Evolutionary conservation across 176 grass and related monocot species (phyloP).

Genomic region (Rhynchospora tenuis): DNA sequence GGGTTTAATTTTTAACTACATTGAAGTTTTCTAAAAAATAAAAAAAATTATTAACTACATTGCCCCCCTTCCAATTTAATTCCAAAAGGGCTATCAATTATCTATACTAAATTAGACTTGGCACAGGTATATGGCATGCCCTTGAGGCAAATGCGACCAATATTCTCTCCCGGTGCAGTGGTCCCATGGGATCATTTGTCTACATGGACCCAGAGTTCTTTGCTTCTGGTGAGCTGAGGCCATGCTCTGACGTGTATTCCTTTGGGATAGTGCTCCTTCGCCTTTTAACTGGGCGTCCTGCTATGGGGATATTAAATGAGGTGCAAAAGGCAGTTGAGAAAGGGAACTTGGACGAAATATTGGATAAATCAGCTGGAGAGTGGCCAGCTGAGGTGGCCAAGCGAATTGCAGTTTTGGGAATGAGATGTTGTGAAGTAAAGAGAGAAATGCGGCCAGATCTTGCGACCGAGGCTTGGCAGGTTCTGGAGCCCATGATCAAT

Average conservation of each 20-base stretch:
- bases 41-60: neutral
- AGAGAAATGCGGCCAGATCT: constrained; percentile 53
- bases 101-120: neutral
- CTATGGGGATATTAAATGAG: constrained; percentile 53
- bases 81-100: neutral
- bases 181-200: constrained; percentile 65
- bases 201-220: constrained; percentile 81
- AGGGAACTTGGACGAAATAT: constrained; percentile 39
- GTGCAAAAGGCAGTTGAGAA: constrained; percentile 50
- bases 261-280: constrained; percentile 65
- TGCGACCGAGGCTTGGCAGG: neutral
- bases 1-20: neutral
- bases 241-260: constrained; percentile 59
- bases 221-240: constrained; percentile 57
- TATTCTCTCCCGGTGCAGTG: constrained; percentile 58
- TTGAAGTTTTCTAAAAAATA: too few relatives aligned
- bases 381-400: constrained; percentile 49
- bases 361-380: constrained; percentile 56
- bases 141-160: constrained; percentile 48
- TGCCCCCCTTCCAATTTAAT: neutral
- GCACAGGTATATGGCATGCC: constrained; percentile 20
- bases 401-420: constrained; percentile 47
- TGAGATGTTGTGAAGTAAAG: constrained; percentile 61
- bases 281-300: constrained; percentile 54
- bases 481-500: constrained; percentile 19